Conservation (phyloP, 495 filamentous ascomycete species). For the Pseudotulostoma volvatum region DNA sequence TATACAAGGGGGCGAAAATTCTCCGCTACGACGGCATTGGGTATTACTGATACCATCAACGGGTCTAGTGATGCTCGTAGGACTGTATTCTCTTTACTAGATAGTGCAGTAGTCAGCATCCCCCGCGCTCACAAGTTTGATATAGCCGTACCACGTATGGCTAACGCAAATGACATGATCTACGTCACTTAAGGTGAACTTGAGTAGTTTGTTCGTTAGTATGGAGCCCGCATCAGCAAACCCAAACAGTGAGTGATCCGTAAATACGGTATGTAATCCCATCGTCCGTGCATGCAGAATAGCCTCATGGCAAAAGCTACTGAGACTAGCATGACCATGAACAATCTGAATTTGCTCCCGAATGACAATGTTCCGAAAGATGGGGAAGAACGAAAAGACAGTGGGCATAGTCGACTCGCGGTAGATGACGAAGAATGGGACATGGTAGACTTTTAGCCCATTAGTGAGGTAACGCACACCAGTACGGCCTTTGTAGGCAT, state of each 20-base stretch:
- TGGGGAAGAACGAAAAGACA: slow-evolving; percentile 94
- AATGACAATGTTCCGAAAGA: slow-evolving; percentile 89
- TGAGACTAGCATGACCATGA: slow-evolving; percentile 85
- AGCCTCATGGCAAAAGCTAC: slow-evolving; percentile 83
- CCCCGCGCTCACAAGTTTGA: too few species aligned
- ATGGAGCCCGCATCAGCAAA: slow-evolving; percentile 96
- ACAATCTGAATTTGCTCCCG: slow-evolving; percentile 92
- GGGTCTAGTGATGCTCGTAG: slow-evolving; percentile 88
- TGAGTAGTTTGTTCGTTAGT: slow-evolving; percentile 87
- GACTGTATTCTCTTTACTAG: slow-evolving; percentile 94
- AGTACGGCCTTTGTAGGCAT: slow-evolving; percentile 81
- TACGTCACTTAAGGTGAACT: slow-evolving; percentile 90
- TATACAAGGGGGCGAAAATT: slow-evolving; percentile 65
- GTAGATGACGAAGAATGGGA: slow-evolving; percentile 90
- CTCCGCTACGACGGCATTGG: slow-evolving; percentile 91
- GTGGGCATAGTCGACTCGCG: slow-evolving; percentile 91
- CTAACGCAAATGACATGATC: slow-evolving; percentile 97
- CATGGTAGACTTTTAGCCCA: slow-evolving; percentile 94
- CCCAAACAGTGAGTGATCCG: slow-evolving; percentile 94
- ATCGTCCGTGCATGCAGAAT: slow-evolving; percentile 93
- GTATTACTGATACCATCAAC: slow-evolving; percentile 91
- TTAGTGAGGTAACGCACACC: slow-evolving; percentile 96
- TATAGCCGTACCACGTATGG: slow-evolving; percentile 66
- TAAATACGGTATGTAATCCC: slow-evolving; percentile 89
- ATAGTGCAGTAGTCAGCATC: too few species aligned